Conservation (phyloP, 805 yeast species). For the Helenozyma baotianmanensis region DNA sequence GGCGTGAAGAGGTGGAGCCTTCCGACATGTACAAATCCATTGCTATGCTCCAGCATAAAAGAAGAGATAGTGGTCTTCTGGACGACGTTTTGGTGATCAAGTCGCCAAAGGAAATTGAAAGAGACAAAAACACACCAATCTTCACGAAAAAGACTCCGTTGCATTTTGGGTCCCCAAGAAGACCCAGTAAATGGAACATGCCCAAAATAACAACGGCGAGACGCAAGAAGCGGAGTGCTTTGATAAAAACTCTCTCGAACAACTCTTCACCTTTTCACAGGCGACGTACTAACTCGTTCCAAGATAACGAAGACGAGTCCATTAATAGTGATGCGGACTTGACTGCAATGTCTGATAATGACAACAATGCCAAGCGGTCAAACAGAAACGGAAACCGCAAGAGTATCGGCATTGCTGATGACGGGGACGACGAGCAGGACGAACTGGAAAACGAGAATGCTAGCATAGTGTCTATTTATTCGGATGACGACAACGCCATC, state of each 20-base stretch:
- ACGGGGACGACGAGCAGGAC: conserved; percentile 1
- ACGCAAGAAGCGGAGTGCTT: conserved; percentile 16
- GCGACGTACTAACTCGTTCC: conserved; percentile 1
- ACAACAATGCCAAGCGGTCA: too few species aligned
- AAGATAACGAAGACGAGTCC: conserved; percentile 7
- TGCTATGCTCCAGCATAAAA: conserved; percentile 64
- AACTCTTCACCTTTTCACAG: conserved; percentile 4
- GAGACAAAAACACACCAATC: conserved; percentile 30
- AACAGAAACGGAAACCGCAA: too few species aligned
- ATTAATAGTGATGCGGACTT: conserved; percentile 9
- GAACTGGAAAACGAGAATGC: conserved; percentile 4
- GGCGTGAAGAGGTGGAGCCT: conserved; percentile 54
- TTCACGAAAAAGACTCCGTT: conserved; percentile 23
- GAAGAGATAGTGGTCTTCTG: conserved; percentile 27
- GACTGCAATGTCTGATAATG: too few species aligned
- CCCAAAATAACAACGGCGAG: conserved; percentile 3
- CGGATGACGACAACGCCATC: conserved; percentile 11
- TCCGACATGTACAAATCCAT: conserved; percentile 82
- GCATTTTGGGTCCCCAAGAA: conserved; percentile 1
- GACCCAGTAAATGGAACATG: conserved; percentile 9
- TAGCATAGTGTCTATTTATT: neutral
- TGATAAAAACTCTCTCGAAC: conserved; percentile 23
- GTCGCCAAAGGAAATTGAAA: conserved; percentile 71
- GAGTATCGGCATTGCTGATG: neutral
- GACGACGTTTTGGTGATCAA: conserved; percentile 77